Evolutionary conservation across 768 basidiomycete species (phyloP), one percentile per base, ranked within the genome.

Genomic region (Kwoniella europaea): DNA sequence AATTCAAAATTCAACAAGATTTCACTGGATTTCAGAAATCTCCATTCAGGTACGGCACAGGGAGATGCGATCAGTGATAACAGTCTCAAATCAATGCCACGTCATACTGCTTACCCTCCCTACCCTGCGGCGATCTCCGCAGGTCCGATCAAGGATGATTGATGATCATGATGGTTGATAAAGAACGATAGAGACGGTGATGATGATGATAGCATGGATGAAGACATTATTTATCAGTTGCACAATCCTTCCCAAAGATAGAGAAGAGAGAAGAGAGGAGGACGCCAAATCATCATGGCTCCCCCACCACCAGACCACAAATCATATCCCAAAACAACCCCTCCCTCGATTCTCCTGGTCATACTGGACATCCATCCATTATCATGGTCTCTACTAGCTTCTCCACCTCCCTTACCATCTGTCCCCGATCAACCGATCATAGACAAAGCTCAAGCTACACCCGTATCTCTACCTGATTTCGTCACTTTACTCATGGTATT

Each of bases 401-500:
- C 86, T 16, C 67, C 63, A 54, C 72, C 68, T 57, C 72, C 71
- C 6, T 5, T 52, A 41, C 62, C 65, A 27, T 57, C 64, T 35
- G 55, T 56, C 42, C 71, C 63, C 10, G 53, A 57, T 27, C 67
- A 61, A 42, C 60, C 61, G 15, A 29, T 57, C 9, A 59, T 76
- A 50, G 69, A 73, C 42, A 69, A 63, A 59, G 74, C 69, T 9
- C 71, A 66, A 4, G 76, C 87, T 3, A 77, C 85, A 46, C 86
- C 89, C 0, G 84, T 98, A 13, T 82, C 90, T 1, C 87, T 98
- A 55, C 84, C 88, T 20, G 76, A 87, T 1, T 97, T 98, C 81
- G 86, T 98, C 57, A 89, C 92, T 2, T 92, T 94, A 77, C 86
- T 97, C 29, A 88, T 98, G 68, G 90, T 92, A 41, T 96, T 98